Percentiles rank a stretch among this genome's conserved stretches.
Evolutionary conservation across 1,139 yeast species (phyloP).

Genomic region (Hemisphaericaspora lyxosophila): DNA sequence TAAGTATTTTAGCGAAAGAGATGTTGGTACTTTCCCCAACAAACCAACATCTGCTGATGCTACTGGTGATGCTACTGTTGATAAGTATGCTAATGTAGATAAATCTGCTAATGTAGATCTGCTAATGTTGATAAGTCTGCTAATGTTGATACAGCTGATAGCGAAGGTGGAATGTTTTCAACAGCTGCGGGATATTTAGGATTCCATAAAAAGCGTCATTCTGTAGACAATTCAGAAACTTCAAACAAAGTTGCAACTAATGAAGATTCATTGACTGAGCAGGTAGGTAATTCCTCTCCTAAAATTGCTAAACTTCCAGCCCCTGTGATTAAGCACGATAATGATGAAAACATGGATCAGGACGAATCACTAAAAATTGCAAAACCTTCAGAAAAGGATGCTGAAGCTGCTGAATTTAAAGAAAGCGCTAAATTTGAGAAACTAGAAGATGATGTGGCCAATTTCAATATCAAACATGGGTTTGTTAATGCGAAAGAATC

Average conservation of each 20-base stretch:
- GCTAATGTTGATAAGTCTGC: no score
- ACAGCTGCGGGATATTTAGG: no score
- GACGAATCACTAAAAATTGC: no score
- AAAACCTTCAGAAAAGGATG: no score
- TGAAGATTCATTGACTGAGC: conserved; percentile 21
- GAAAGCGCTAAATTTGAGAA: conserved; percentile 11
- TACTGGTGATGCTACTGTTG: not conserved
- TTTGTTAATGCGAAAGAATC: conserved; percentile 24
- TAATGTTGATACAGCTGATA: no score
- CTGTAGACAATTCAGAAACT: no score
- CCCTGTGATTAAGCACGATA: no score
- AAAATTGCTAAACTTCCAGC: conserved; percentile 23
- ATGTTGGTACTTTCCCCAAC: conserved; percentile 6
- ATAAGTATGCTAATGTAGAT: no score
- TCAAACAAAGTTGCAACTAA: not conserved
- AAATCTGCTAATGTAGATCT: no score
- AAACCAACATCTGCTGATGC: not conserved
- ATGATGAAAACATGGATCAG: no score
- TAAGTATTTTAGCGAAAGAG: conserved; percentile 14
- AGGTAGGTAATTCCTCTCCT: conserved; percentile 22
- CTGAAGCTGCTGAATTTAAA: conserved; percentile 10
- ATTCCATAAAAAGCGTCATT: no score
- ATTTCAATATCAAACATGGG: conserved; percentile 32
- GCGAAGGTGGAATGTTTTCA: no score
- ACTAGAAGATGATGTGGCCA: conserved; percentile 25